Evolutionary conservation across 1,284 basidiomycete species (phyloP).

Genomic region (Boletellus deceptivus): DNA sequence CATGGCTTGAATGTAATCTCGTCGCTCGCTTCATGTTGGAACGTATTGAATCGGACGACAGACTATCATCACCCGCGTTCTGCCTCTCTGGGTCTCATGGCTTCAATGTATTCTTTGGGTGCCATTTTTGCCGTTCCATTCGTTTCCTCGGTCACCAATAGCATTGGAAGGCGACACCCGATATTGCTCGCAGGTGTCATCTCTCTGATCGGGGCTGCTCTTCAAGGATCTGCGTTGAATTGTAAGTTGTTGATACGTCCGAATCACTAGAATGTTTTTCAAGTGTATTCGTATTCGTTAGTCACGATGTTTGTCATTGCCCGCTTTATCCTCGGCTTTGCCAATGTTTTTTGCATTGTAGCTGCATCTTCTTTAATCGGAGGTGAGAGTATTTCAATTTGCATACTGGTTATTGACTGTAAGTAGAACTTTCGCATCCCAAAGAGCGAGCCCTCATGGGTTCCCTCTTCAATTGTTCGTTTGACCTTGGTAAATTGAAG

Average conservation of each 20-base stretch:
- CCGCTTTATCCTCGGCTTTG: constrained; percentile 10
- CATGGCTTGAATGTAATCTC: not conserved
- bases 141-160: constrained; percentile 2
- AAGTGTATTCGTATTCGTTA: not conserved
- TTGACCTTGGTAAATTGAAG: constrained; percentile 7
- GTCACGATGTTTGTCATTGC: constrained; percentile 7
- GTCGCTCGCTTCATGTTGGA: too few species aligned
- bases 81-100: constrained; percentile 8
- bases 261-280: not conserved
- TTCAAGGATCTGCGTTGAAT: constrained; percentile 11
- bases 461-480: constrained; percentile 9
- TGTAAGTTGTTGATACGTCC: not conserved
- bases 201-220: not conserved
- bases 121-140: constrained; percentile 6
- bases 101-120: constrained; percentile 10
- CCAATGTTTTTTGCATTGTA: constrained; percentile 3
- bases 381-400: not conserved
- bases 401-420: not conserved
- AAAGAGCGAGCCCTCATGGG: constrained; percentile 19
- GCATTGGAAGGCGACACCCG: constrained; percentile 3
- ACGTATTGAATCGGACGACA: not conserved
- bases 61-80: constrained; percentile 12
- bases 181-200: constrained; percentile 6
- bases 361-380: constrained; percentile 12
- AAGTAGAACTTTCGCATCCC: constrained; percentile 18